Conservation (phyloP, 2,329 filamentous ascomycete species). For the Trichoderma sp. region DNA sequence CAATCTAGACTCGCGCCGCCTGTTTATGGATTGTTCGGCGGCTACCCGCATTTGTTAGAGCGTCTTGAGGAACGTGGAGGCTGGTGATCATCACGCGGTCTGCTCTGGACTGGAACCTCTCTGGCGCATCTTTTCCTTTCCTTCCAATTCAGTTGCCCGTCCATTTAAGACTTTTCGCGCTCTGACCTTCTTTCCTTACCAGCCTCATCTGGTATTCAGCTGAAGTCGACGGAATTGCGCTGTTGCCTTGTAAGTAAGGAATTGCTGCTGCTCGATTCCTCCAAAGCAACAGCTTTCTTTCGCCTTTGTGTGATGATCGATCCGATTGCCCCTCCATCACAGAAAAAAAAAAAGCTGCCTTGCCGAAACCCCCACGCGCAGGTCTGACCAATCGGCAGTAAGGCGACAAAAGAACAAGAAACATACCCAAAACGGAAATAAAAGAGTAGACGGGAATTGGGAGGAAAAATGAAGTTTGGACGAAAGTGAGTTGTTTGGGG, state of each 20-base stretch:
- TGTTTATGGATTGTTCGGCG: slow-evolving; percentile 28
- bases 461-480: slow-evolving; percentile 61
- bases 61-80: slow-evolving; percentile 22
- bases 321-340: slow-evolving; percentile 8
- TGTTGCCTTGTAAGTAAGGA: slow-evolving; percentile 4
- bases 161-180: not conserved
- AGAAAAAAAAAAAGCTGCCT: slow-evolving; percentile 1
- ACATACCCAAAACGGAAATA: slow-evolving; percentile 4
- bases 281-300: not conserved
- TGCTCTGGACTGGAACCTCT: slow-evolving; percentile 12
- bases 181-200: not conserved
- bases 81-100: slow-evolving; percentile 32
- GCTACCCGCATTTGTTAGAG: slow-evolving; percentile 28
- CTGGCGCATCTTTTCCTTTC: slow-evolving; percentile 1
- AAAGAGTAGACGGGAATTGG: not conserved
- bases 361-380: slow-evolving; percentile 16
- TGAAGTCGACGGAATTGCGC: not conserved
- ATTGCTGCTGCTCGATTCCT: not conserved
- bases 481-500: slow-evolving; percentile 54
- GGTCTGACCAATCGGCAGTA: slow-evolving; percentile 21
- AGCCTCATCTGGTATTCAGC: not conserved
- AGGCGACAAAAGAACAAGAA: not conserved
- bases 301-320: not conserved
- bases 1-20: slow-evolving; percentile 19
- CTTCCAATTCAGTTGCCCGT: not conserved